phyloP scores from a whole-genome alignment of 345 rosid genomes.

The Raphanus raphanistrum region DNA sequence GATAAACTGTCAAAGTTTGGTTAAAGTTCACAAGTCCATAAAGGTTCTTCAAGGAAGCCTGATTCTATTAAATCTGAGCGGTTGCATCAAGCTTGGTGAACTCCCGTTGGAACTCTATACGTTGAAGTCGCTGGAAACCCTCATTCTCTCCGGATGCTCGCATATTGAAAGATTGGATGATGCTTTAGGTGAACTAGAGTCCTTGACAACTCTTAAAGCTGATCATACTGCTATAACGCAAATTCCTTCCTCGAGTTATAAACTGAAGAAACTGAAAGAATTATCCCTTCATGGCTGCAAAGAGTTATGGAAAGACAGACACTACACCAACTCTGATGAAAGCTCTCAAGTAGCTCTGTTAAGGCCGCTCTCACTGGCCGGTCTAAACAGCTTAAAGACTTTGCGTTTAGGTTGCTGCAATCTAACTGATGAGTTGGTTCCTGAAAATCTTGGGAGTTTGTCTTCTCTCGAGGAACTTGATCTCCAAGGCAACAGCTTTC shows the following conservation, averaged over 20 bases:
- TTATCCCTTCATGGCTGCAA: constrained; percentile 24
- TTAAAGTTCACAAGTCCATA: constrained; percentile 10
- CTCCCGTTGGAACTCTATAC: background rate
- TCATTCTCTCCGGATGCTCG: constrained; percentile 30
- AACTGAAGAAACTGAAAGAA: background rate
- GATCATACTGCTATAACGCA: background rate
- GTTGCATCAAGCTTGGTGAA: constrained; percentile 3
- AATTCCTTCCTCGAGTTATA: background rate
- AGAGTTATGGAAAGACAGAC: background rate
- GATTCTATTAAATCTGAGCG: constrained; percentile 1
- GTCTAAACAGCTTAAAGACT: constrained; percentile 16
- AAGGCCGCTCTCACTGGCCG: background rate
- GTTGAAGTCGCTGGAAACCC: constrained; percentile 13
- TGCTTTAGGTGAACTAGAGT: constrained; percentile 14
- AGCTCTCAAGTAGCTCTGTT: background rate
- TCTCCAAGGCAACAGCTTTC: constrained; percentile 4
- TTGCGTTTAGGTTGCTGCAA: constrained; percentile 15
- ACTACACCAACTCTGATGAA: background rate
- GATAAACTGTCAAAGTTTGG: background rate
- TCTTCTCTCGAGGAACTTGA: constrained; percentile 22
- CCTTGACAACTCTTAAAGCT: constrained; percentile 1
- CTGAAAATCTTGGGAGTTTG: background rate
- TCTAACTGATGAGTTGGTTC: constrained; percentile 17
- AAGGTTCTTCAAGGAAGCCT: constrained; percentile 1
- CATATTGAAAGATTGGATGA: constrained; percentile 10